Evolutionary conservation across 495 filamentous ascomycete genomes (phyloP).

Genomic region (Hypoxylon intermedium): DNA sequence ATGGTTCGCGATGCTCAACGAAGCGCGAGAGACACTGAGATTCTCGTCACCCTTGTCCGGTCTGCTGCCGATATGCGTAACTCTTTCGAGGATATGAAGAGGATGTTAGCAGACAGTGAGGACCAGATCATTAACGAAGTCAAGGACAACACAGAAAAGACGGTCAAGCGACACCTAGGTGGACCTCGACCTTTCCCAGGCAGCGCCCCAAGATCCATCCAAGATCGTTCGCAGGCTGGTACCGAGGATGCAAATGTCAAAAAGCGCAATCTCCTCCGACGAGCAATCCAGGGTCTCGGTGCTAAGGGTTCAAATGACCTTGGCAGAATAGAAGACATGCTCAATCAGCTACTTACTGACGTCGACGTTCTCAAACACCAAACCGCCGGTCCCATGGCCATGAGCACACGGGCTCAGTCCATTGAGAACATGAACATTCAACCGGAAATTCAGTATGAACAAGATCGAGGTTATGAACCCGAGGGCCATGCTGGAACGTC

Average conservation of each 20-base stretch:
- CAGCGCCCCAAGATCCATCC: conserved; percentile 61
- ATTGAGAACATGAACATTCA: conserved; percentile 64
- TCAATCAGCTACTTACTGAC: conserved; percentile 87
- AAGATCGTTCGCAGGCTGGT: conserved; percentile 65
- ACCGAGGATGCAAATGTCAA: conserved; percentile 79
- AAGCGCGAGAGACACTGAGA: conserved; percentile 95
- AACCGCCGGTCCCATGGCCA: conserved; percentile 46
- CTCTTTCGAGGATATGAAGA: conserved; percentile 96
- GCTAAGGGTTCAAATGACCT: conserved; percentile 88
- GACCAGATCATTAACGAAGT: conserved; percentile 81
- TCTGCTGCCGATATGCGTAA: conserved; percentile 97
- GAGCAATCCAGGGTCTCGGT: conserved; percentile 87
- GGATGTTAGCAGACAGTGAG: conserved; percentile 84
- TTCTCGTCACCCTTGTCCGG: conserved; percentile 90
- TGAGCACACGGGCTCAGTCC: conserved; percentile 53
- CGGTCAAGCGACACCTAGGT: conserved; percentile 78
- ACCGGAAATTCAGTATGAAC: conserved; percentile 63
- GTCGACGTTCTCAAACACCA: conserved; percentile 85
- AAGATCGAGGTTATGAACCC: conserved; percentile 78
- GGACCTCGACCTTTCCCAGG: conserved; percentile 87
- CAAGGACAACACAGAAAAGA: conserved; percentile 84
- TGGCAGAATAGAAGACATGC: conserved; percentile 91
- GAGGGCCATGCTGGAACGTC: conserved; percentile 80
- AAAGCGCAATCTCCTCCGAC: conserved; percentile 87
- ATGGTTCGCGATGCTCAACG: conserved; percentile 97